Evolutionary conservation across 192 early-diverging fungal species (phyloP).

Genomic region (Umbelopsis vinacea): DNA sequence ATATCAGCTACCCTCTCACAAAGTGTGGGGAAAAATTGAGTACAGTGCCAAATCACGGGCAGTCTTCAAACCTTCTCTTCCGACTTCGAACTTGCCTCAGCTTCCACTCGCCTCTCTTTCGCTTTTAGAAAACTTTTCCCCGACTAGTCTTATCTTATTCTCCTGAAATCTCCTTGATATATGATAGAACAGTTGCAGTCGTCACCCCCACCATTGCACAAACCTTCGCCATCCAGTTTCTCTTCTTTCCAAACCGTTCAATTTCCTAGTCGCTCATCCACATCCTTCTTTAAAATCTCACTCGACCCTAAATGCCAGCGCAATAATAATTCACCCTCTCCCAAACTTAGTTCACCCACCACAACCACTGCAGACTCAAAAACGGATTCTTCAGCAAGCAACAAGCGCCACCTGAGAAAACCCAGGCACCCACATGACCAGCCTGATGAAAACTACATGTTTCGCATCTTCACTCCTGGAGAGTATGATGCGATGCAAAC

Average conservation of each 20-base stretch:
- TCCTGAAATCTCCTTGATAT: slow-evolving; percentile 20
- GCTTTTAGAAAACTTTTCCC: slow-evolving; percentile 5
- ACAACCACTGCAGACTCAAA: not conserved
- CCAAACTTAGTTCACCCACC: not conserved
- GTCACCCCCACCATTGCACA: slow-evolving; percentile 3
- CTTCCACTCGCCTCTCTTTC: slow-evolving; percentile 2
- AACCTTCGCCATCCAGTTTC: not conserved
- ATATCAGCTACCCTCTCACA: not conserved
- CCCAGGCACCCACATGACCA: slow-evolving; percentile 22
- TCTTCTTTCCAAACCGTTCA: slow-evolving; percentile 15
- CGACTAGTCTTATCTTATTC: slow-evolving; percentile 1
- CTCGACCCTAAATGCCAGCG: slow-evolving; percentile 19
- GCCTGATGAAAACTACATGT: slow-evolving; percentile 20
- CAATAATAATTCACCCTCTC: not conserved
- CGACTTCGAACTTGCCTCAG: not conserved
- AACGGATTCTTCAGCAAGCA: not conserved
- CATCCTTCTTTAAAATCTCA: slow-evolving; percentile 9
- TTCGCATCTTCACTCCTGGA: slow-evolving; percentile 25
- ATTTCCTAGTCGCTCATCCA: not conserved
- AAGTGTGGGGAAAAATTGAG: not conserved
- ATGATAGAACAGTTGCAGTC: slow-evolving; percentile 16
- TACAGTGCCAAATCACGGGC: slow-evolving; percentile 4
- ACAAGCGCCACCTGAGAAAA: slow-evolving; percentile 20
- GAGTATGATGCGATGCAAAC: slow-evolving; percentile 27
- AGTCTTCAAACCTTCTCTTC: slow-evolving; percentile 4